phyloP scores from a whole-genome alignment of 768 basidiomycete species.

The Podaxis mareebaensis region DNA sequence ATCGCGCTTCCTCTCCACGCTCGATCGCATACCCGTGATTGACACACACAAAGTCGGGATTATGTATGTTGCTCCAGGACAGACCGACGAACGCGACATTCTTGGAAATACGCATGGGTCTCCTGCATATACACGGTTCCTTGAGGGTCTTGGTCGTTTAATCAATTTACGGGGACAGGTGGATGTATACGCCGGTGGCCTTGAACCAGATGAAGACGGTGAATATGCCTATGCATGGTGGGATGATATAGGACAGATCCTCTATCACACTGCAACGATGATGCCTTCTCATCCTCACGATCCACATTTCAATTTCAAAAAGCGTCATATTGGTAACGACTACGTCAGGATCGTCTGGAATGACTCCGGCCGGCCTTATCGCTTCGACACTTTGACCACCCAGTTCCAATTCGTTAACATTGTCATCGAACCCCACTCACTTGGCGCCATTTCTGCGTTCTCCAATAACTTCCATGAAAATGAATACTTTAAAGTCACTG shows the following conservation, averaged over 20 bases:
- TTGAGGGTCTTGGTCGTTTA: slow-evolving; percentile 85
- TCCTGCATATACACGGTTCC: slow-evolving; percentile 90
- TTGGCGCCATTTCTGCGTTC: slow-evolving; percentile 81
- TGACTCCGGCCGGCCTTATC: slow-evolving; percentile 87
- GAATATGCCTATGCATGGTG: slow-evolving; percentile 99
- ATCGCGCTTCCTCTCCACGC: slow-evolving; percentile 20
- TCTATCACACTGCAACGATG: slow-evolving; percentile 95
- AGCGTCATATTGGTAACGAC: slow-evolving; percentile 96
- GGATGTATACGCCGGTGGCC: slow-evolving; percentile 90
- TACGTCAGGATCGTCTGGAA: slow-evolving; percentile 97
- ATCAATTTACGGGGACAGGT: slow-evolving; percentile 88
- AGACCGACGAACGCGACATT: slow-evolving; percentile 82
- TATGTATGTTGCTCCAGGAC: slow-evolving; percentile 93
- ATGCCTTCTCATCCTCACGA: slow-evolving; percentile 84
- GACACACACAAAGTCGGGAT: slow-evolving; percentile 97
- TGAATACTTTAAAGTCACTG: slow-evolving; percentile 93
- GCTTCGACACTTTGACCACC: slow-evolving; percentile 88
- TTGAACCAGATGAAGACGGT: slow-evolving; percentile 90
- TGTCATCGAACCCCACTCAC: slow-evolving; percentile 91
- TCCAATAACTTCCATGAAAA: slow-evolving; percentile 84
- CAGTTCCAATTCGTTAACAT: slow-evolving; percentile 98
- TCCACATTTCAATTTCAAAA: slow-evolving; percentile 79
- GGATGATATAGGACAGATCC: slow-evolving; percentile 94
- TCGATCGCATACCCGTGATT: slow-evolving; percentile 90
- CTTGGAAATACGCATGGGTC: slow-evolving; percentile 90